Base-by-base conservation (phyloP, 768 basidiomycete species). In the Cytidiella melzeri region DNA sequence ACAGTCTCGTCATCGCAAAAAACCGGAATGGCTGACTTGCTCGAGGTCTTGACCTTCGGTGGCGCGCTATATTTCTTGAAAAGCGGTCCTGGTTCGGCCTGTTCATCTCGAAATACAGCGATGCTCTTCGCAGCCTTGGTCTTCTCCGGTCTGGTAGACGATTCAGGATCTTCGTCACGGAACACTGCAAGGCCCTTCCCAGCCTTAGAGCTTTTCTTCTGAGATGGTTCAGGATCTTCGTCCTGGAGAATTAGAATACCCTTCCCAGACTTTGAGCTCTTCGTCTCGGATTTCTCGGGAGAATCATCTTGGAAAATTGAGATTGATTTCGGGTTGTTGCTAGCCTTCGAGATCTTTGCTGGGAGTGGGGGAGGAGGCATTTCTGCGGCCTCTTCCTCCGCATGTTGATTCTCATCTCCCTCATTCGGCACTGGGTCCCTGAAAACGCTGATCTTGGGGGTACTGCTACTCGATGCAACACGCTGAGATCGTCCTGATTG, bases 371-470 rank as follows among this genome's bases (percentile, higher is more conserved):
- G 41, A 3, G 48, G 12, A n/a, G 42, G 21, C 10, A 36, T 15
- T 2, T 41, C 13, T 20, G 12, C 42, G 2, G 45, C 25, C 25
- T 39, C 37, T 21, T 36, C 60, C 1, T 47, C 48, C 34, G 19
- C 49, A 23, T 13, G 20, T 12, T 15, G 1, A 2, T 50, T 57
- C 13, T 55, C 64, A 11, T 48, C 47, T 2, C 51, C 48, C 15
- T 69, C 73, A n/a, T 62, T 75, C 3, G 79, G 73, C 48, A 59
- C 68, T 20, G 82, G 72, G 61, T 89, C 87, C 55, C 76, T 71
- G 66, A 80, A 90, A 15, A 83, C 77, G 12, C 79, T 64, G 51
- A 89, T 84, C 62, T 70, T 80, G 47, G 83, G 76, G 23, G 69
- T 59, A n/a, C 65, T 62, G 4, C 66, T 62, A 20, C 65, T 59